Percentiles rank a stretch among this genome's conserved stretches.
These are phyloP conservation scores for Hemerocallis citrina DNA, from an alignment of 106 monocot genomes.

Conservation along the genomic window DNA sequence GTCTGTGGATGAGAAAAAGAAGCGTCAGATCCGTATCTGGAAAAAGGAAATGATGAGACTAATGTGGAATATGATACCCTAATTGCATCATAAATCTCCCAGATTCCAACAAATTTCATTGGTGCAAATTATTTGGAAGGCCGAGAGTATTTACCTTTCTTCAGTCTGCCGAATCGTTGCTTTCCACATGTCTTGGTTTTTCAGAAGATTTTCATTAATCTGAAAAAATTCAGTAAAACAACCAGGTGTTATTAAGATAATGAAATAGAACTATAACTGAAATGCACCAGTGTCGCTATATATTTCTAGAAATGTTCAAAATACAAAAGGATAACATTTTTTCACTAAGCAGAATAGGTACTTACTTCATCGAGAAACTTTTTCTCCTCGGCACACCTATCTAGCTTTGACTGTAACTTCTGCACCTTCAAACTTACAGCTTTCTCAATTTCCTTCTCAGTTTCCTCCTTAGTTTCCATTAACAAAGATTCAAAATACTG, in stretches of 20 bases:
- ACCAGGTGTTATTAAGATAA: too few relatives aligned
- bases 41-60: too few relatives aligned
- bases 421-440: slow-evolving; percentile 46
- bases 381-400: slow-evolving; percentile 54
- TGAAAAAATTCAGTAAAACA: neutral
- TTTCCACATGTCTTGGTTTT: slow-evolving; percentile 10
- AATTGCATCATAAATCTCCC: too few relatives aligned
- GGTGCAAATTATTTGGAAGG: too few relatives aligned
- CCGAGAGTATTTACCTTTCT: slow-evolving; percentile 11
- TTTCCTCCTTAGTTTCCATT: slow-evolving; percentile 59
- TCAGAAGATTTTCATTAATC: slow-evolving; percentile 10
- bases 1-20: too few relatives aligned
- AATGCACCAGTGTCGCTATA: neutral
- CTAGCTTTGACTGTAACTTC: slow-evolving; percentile 60
- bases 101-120: too few relatives aligned
- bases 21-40: too few relatives aligned
- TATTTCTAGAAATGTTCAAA: neutral
- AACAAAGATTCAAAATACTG: slow-evolving; percentile 80
- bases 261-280: neutral
- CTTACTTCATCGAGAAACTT: slow-evolving; percentile 79
- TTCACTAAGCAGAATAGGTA: neutral
- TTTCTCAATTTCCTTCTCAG: slow-evolving; percentile 55
- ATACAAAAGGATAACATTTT: neutral
- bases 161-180: slow-evolving; percentile 8
- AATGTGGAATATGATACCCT: too few relatives aligned